A percentile compares a stretch with the other conserved stretches of the same genome.
Conservation (phyloP, 2,329 filamentous ascomycete genomes). For the Colletotrichum chrysophilum region DNA sequence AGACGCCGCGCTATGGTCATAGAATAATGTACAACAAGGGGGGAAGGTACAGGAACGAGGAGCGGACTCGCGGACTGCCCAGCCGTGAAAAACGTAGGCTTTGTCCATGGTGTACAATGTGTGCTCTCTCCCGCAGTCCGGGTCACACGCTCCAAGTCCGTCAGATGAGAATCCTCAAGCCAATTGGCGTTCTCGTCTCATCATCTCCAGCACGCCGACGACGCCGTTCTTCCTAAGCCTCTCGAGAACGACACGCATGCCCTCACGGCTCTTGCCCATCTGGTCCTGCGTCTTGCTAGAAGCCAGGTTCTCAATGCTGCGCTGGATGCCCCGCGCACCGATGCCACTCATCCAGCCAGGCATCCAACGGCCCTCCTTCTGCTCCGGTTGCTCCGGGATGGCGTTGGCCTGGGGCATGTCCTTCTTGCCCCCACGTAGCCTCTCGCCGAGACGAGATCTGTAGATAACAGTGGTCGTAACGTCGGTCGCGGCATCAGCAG, state of each 20-base stretch:
- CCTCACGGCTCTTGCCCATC: conserved; percentile 80
- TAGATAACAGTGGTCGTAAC: conserved; percentile 79
- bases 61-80: not conserved
- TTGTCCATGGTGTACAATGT: conserved; percentile 12
- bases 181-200: conserved; percentile 46
- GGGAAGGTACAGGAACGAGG: conserved; percentile 3
- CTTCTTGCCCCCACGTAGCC: conserved; percentile 58
- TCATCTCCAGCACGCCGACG: conserved; percentile 62
- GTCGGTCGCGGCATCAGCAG: conserved; percentile 55
- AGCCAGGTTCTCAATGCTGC: conserved; percentile 80
- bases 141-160: conserved; percentile 3
- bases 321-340: conserved; percentile 75
- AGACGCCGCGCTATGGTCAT: conserved; percentile 40
- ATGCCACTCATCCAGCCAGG: conserved; percentile 60
- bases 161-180: not conserved
- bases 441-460: conserved; percentile 74
- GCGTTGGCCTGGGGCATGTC: conserved; percentile 40
- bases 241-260: conserved; percentile 83
- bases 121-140: not conserved
- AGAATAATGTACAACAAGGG: conserved; percentile 34
- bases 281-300: conserved; percentile 79
- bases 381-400: conserved; percentile 42
- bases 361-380: conserved; percentile 53
- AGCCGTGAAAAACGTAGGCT: not conserved
- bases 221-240: conserved; percentile 65